A percentile compares a stretch with the other conserved stretches of the same genome.
These are phyloP conservation scores for Aspergillus novoparasiticus DNA, from an alignment of 2,329 filamentous ascomycete genomes.

Conservation along the genomic window DNA sequence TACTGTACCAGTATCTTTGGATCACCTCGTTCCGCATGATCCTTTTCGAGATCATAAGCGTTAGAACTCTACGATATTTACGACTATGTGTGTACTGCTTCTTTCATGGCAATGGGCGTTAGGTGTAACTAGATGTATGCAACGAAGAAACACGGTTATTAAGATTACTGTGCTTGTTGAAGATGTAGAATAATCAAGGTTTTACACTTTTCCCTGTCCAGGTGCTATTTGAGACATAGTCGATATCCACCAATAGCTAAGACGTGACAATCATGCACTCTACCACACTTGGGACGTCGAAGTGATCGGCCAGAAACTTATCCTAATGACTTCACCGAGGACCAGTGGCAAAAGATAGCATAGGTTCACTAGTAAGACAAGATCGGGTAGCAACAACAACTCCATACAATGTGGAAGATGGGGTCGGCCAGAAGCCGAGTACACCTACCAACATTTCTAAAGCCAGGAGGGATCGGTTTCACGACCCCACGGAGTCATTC, in stretches of 20 bases:
- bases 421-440: background rate
- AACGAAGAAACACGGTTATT: background rate
- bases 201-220: too few relatives aligned
- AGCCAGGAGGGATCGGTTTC: background rate
- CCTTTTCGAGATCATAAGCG: too few relatives aligned
- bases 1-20: background rate
- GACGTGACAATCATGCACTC: background rate
- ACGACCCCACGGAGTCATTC: background rate
- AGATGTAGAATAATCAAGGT: accelerated
- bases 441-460: background rate
- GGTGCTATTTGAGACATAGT: too few relatives aligned
- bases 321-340: background rate
- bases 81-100: background rate
- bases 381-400: accelerated
- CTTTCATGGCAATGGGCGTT: background rate
- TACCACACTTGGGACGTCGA: background rate
- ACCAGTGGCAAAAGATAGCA: background rate
- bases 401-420: background rate
- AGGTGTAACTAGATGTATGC: background rate
- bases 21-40: background rate
- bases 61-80: background rate
- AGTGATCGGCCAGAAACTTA: background rate
- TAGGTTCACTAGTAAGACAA: background rate
- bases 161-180: accelerated
- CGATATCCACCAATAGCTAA: too few relatives aligned